phyloP scores from a whole-genome alignment of 768 basidiomycete genomes.

The Suillus variegatus region DNA sequence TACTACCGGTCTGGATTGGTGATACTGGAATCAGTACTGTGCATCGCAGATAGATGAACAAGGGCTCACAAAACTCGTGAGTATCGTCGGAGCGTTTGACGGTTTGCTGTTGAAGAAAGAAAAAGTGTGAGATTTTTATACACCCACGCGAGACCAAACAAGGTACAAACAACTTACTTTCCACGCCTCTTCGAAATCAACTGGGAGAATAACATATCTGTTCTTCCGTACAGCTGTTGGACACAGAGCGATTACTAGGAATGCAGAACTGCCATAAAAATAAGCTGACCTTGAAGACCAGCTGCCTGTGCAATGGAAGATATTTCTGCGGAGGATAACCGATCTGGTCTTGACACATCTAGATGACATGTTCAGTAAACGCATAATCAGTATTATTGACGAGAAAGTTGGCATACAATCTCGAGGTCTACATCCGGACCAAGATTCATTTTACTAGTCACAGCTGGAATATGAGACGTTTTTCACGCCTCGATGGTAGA shows the following conservation, averaged over 20 bases:
- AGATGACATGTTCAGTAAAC: constrained; percentile 14
- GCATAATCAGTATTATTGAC: constrained; percentile 5
- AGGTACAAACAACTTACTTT: constrained; percentile 77
- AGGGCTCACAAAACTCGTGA: constrained; percentile 87
- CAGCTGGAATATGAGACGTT: constrained; percentile 98
- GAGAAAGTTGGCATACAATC: constrained; percentile 70
- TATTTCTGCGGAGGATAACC: constrained; percentile 94
- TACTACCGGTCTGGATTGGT: constrained; percentile 40
- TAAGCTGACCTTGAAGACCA: constrained; percentile 80
- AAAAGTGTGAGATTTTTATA: constrained; percentile 35
- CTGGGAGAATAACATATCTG: constrained; percentile 94
- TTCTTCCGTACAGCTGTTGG: constrained; percentile 91
- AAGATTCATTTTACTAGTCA: constrained; percentile 96
- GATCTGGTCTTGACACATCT: constrained; percentile 98
- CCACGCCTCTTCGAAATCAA: constrained; percentile 99
- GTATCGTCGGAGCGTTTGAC: constrained; percentile 97
- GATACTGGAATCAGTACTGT: constrained; percentile 10
- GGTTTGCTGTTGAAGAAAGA: constrained; percentile 68
- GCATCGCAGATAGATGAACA: background rate
- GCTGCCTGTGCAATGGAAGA: constrained; percentile 95
- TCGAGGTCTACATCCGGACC: constrained; percentile 95
- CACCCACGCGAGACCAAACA: constrained; percentile 39
- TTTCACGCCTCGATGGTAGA: constrained; percentile 88
- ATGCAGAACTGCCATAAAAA: background rate
- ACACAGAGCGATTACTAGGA: background rate